Evolutionary conservation across 192 early-diverging fungal species (phyloP).

Genomic region (Obelidium mucronatum): DNA sequence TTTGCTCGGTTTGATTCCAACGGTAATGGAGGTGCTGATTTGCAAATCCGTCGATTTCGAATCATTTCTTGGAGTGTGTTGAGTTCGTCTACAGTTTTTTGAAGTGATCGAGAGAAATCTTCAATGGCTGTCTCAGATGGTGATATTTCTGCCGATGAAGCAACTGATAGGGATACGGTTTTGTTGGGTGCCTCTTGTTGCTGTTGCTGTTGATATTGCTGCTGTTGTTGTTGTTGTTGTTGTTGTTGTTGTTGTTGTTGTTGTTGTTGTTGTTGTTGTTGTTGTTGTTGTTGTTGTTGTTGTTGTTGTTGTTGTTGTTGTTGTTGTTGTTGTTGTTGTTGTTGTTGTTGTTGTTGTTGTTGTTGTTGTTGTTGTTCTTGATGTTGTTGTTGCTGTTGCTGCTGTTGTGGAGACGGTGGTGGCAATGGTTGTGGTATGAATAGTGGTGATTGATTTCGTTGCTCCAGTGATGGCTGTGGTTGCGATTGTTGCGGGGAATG

Average conservation of each 20-base stretch:
- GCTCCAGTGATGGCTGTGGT: too few species aligned
- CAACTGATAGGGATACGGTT: neutral
- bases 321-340: neutral
- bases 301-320: neutral
- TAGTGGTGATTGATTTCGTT: conserved; percentile 5
- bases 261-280: conserved; percentile 38
- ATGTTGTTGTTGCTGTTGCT: neutral
- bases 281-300: conserved; percentile 6
- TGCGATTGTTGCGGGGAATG: too few species aligned
- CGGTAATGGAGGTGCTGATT: too few species aligned
- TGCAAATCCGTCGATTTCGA: conserved; percentile 27
- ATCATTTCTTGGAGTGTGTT: conserved; percentile 33
- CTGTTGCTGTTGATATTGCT: too few species aligned
- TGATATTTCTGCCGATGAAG: neutral
- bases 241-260: conserved; percentile 18
- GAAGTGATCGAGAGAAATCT: conserved; percentile 33
- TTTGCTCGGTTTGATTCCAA: neutral
- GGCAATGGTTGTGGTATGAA: neutral
- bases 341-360: neutral
- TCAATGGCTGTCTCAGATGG: neutral
- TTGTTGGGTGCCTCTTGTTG: too few species aligned
- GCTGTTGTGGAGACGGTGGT: too few species aligned
- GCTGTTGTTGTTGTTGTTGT: too few species aligned
- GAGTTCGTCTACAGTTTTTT: conserved; percentile 30
- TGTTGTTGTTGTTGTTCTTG: neutral